Percentiles rank a stretch among this genome's conserved stretches.
phyloP scores from a whole-genome alignment of 805 yeast genomes.

The Hanseniaspora vineae region DNA sequence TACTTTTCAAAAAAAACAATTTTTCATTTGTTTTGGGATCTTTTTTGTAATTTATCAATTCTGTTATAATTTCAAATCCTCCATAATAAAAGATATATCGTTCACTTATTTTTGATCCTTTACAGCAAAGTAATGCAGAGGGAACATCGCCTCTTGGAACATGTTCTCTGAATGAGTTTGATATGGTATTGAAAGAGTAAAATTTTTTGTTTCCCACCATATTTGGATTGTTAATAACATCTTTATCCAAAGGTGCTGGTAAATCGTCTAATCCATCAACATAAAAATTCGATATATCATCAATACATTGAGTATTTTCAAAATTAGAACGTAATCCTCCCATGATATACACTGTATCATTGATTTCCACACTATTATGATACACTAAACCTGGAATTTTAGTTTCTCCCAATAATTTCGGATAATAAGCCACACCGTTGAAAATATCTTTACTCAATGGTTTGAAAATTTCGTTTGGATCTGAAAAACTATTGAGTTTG shows the following conservation, averaged over 20 bases:
- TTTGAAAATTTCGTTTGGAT: neutral
- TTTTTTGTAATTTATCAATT: conserved; percentile 16
- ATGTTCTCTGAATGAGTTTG: conserved; percentile 27
- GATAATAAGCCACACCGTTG: conserved; percentile 15
- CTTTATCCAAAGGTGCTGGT: conserved; percentile 33
- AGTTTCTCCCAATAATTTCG: conserved; percentile 25
- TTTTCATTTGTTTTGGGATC: conserved; percentile 1
- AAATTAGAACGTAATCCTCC: conserved; percentile 31
- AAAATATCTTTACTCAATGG: conserved; percentile 2
- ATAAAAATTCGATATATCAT: conserved; percentile 19
- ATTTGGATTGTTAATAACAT: conserved; percentile 30
- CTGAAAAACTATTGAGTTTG: neutral
- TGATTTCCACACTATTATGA: conserved; percentile 30
- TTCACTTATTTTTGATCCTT: conserved; percentile 37
- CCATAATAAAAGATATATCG: conserved; percentile 53
- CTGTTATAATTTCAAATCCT: conserved; percentile 41
- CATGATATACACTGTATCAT: conserved; percentile 24
- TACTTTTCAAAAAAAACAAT: conserved; percentile 24
- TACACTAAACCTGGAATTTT: conserved; percentile 32
- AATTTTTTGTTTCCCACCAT: conserved; percentile 28
- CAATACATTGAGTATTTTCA: conserved; percentile 6
- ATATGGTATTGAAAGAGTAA: conserved; percentile 26
- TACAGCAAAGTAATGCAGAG: conserved; percentile 36
- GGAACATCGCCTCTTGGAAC: conserved; percentile 33
- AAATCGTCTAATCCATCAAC: conserved; percentile 29